phyloP scores from a whole-genome alignment of 768 basidiomycete species.

The Calocybe gangraenosa region DNA sequence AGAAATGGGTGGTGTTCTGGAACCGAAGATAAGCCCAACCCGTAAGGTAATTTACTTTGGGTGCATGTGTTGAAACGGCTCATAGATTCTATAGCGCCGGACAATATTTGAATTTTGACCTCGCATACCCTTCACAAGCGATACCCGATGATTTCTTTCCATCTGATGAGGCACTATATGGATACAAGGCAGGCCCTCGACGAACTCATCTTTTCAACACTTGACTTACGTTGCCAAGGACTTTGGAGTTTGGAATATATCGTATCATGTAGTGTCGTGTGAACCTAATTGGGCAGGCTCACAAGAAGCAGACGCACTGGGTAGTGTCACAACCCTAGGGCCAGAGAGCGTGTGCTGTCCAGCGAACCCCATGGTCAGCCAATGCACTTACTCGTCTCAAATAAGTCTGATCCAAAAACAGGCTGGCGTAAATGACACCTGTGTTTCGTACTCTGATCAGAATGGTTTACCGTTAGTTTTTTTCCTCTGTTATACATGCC shows the following conservation, averaged over 20 bases:
- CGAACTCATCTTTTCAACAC: background rate
- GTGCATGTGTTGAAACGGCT: background rate
- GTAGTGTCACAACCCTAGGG: constrained; percentile 57
- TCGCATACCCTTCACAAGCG: constrained; percentile 69
- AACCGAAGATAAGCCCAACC: constrained; percentile 54
- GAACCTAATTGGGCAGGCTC: constrained; percentile 59
- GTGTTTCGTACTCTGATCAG: constrained; percentile 68
- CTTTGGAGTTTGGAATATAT: constrained; percentile 85
- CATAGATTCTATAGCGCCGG: constrained; percentile 45
- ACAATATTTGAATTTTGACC: constrained; percentile 74
- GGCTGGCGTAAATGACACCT: constrained; percentile 56
- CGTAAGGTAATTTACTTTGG: constrained; percentile 36
- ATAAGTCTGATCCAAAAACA: constrained; percentile 35
- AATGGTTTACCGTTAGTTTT: constrained; percentile 58
- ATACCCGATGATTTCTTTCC: constrained; percentile 76
- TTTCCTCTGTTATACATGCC: background rate
- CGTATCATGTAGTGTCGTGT: constrained; percentile 64
- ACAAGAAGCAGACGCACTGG: constrained; percentile 55
- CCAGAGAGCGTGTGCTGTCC: constrained; percentile 67
- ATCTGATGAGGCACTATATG: constrained; percentile 62
- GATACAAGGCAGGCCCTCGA: constrained; percentile 34
- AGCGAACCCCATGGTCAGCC: constrained; percentile 53
- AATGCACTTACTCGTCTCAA: background rate
- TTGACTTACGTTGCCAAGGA: constrained; percentile 39
- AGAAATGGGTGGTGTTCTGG: constrained; percentile 68